A percentile compares a stretch with the other conserved stretches of the same genome.
Conservation (phyloP, 2,329 filamentous ascomycete species). For the Aspergillus sergii region DNA sequence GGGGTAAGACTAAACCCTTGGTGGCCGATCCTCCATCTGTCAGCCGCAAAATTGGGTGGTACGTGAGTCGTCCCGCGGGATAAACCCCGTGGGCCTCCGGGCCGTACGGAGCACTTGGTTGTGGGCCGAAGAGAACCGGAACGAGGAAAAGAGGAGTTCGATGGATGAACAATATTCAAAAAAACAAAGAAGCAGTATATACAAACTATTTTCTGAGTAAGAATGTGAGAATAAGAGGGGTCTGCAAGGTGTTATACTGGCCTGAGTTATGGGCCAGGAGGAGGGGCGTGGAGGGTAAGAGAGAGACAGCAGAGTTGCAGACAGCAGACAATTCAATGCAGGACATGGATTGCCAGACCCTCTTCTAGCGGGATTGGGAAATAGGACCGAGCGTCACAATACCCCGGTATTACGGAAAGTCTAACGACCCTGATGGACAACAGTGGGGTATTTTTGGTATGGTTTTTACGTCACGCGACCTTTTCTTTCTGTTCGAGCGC, state of each 20-base stretch:
- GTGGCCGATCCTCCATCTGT: conserved; percentile 20
- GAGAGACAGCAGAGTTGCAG: no score
- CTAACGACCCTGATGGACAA: neutral
- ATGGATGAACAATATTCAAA: neutral
- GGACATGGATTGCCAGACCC: neutral
- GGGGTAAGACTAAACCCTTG: conserved; percentile 18
- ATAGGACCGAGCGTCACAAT: conserved; percentile 19
- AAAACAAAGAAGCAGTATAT: neutral
- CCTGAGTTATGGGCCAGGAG: neutral
- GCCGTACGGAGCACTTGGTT: neutral
- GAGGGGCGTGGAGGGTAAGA: neutral
- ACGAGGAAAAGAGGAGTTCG: neutral
- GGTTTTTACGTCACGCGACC: conserved; percentile 39
- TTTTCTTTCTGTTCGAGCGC: conserved; percentile 1
- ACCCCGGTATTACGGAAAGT: conserved; percentile 13
- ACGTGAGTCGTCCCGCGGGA: conserved; percentile 11
- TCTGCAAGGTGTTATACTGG: neutral
- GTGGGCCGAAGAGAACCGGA: neutral
- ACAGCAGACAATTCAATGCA: neutral
- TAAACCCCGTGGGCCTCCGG: neutral
- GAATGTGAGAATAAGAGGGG: neutral
- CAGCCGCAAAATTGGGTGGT: conserved; percentile 19
- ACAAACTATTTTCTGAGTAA: neutral
- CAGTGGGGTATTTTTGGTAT: conserved; percentile 29
- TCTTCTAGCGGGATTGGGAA: conserved; percentile 17